Evolutionary conservation across 2,329 filamentous ascomycete genomes (phyloP).

Genomic region (Stemphylium lycopersici): DNA sequence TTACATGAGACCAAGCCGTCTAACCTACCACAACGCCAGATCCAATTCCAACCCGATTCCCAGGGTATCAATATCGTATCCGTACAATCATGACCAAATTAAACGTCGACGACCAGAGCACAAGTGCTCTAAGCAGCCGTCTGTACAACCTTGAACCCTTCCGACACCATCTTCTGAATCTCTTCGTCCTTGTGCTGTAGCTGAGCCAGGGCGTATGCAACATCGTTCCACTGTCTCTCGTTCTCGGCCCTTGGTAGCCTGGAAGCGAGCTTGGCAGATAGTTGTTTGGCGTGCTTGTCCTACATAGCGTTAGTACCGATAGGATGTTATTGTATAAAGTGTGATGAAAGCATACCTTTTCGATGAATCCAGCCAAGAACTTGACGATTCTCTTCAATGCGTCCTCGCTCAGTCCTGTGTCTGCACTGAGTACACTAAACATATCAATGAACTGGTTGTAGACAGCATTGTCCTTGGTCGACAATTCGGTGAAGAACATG

Average conservation of each 20-base stretch:
- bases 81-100: background rate
- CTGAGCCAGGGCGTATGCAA: conserved; percentile 87
- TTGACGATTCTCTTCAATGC: conserved; percentile 85
- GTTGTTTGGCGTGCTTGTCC: conserved; percentile 97
- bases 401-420: conserved; percentile 80
- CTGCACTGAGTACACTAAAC: conserved; percentile 90
- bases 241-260: conserved; percentile 84
- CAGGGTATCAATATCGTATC: conserved; percentile 5
- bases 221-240: conserved; percentile 96
- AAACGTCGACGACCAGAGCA: background rate
- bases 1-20: background rate
- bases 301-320: conserved; percentile 45
- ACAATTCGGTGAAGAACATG: conserved; percentile 98
- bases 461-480: conserved; percentile 97
- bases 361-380: conserved; percentile 93
- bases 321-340: background rate
- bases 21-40: background rate
- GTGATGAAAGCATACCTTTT: conserved; percentile 72
- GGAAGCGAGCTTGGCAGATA: conserved; percentile 90
- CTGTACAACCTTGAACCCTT: conserved; percentile 69
- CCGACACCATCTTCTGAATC: conserved; percentile 75
- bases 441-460: conserved; percentile 99
- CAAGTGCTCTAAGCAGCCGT: conserved; percentile 21
- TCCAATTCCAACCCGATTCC: background rate
- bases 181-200: conserved; percentile 94